Evolutionary conservation across 2,329 filamentous ascomycete species (phyloP), one percentile per base, ranked within the genome.

Genomic region (Trichoderma hamatum): DNA sequence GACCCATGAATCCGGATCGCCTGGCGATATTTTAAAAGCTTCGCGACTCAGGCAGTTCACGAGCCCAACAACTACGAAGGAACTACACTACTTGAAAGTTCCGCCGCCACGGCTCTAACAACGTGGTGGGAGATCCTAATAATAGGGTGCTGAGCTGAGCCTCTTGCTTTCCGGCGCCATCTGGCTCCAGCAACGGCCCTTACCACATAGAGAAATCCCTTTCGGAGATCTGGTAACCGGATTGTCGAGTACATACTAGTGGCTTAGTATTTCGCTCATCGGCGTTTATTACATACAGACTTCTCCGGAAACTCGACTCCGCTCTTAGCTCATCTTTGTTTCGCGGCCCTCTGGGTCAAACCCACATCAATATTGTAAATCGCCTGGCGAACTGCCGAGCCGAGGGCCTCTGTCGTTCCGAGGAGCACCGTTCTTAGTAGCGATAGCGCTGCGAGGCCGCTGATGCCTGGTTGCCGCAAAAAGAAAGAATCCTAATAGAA

Each of bases 301-400:
- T 52, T 21, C 60, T 62, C 58, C 39, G 39, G 26, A 26, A 24
- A 36, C 13, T 5, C 49, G 24, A 30, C 62, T 65, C 62, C 62
- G 62, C 51, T 43, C 51, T 56, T 26, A 16, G 46, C 46, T 39
- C 32, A 59, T 36, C 32, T 26, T n/a, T 49, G 49, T 32, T 49
- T 64, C 61, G 34, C 21, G 36, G 32, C 49, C 61, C 32, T 63
- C 46, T 26, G 19, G 19, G 21, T 16, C 46, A 16, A 63, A 21
- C 61, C 62, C 62, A 65, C 62, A 65, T 55, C n/a, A 14, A 24
- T 4, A 36, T 43, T n/a, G 39, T n/a, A 13, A 36, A n/a, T n/a
- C 14, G 24, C 34, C 52, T 66, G 62, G 14, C 49, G 51, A 55
- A 56, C 24, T 66, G 52, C 51, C 62, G 52, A 39, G 10, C 51